Base-by-base conservation (phyloP, 306 rosid species). In the Canavalia gladiata region DNA sequence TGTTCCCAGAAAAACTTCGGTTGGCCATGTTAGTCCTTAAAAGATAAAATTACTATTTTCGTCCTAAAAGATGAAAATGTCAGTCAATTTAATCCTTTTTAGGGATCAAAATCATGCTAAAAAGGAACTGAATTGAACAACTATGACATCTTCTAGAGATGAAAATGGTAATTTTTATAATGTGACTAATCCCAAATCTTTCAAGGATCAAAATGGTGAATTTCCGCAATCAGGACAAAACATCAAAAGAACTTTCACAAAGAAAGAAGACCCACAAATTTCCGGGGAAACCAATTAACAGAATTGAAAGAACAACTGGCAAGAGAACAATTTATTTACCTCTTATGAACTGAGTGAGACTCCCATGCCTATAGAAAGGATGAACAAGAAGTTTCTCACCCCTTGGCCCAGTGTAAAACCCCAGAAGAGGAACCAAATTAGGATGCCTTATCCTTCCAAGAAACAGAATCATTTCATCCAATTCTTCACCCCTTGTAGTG, bases 381-480 rank as follows among this genome's bases (percentile, higher is more conserved):
- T 93, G 90, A 88, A 96, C 91, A 80, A 96, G 88, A 85, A 96
- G 98, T 92, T 87, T 93, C 90, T 96, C 99, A 28, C 98, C 97
- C 70, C 98, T 90, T 45, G 92, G 90, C n/a, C 99, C 99, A 1
- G 92, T 87, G 81, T 96, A 96, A 69, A 92, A 90, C 31, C 99
- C 99, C 72, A 93, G 82, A 84, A 93, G 95, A 82, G 98, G 96
- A 47, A 88, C 93, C 96, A 95, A 90, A 81, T 95, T 92, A 57
- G 89, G 91, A 47, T 93, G 97, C 84, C 93, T 85, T 10, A 87
- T 47, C 72, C 87, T 68, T 30, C 99, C 99, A 83, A 95, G 86
- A 74, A 91, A 78, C 85, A 68, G 73, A 89, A 90, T 65, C 82
- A 83, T 84, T 46, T 84, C 88, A 55, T 82, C 90, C 84, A 95